A percentile compares a stretch with the other conserved stretches of the same genome.
These are phyloP conservation scores for Ophiocordyceps camponoti-saundersi DNA, from an alignment of 2,329 filamentous ascomycete species.

Conservation along the genomic window DNA sequence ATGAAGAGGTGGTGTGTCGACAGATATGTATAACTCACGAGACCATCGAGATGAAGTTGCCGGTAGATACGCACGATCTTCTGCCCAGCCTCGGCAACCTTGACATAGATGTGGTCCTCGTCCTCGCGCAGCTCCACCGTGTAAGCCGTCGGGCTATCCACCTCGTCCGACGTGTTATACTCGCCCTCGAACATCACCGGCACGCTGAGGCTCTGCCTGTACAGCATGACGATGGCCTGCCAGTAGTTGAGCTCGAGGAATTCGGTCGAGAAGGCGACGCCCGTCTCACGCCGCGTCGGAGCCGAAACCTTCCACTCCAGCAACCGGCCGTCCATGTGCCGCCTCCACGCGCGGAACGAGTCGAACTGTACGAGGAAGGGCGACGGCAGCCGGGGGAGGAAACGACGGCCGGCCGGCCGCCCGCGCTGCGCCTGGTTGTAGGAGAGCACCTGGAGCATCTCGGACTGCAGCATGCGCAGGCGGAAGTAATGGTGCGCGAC, in stretches of 20 bases:
- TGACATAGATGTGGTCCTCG: slow-evolving; percentile 81
- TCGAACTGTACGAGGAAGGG: slow-evolving; percentile 73
- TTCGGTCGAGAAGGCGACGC: slow-evolving; percentile 75
- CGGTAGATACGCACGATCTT: slow-evolving; percentile 83
- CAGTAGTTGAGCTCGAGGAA: slow-evolving; percentile 94
- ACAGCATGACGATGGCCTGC: slow-evolving; percentile 93
- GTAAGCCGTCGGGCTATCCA: slow-evolving; percentile 44
- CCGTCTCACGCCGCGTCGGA: slow-evolving; percentile 61
- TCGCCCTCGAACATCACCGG: slow-evolving; percentile 74
- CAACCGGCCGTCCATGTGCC: slow-evolving; percentile 68
- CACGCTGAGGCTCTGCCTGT: slow-evolving; percentile 76
- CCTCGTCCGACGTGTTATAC: slow-evolving; percentile 46
- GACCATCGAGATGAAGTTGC: slow-evolving; percentile 68
- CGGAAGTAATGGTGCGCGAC: slow-evolving; percentile 88
- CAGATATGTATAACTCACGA: slow-evolving; percentile 92
- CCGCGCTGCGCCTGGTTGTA: slow-evolving; percentile 65
- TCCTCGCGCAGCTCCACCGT: slow-evolving; percentile 56
- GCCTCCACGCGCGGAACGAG: slow-evolving; percentile 76
- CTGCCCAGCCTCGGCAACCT: slow-evolving; percentile 88
- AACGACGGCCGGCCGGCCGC: slow-evolving; percentile 46
- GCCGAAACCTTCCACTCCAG: slow-evolving; percentile 76
- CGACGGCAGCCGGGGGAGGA: slow-evolving; percentile 60
- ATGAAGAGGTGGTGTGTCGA: slow-evolving; percentile 95
- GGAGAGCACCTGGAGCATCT: slow-evolving; percentile 86
- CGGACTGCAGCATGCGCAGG: slow-evolving; percentile 74